These are phyloP conservation scores for Cytospora chrysosperma DNA, from an alignment of 2,329 filamentous ascomycete species.

Conservation along the genomic window DNA sequence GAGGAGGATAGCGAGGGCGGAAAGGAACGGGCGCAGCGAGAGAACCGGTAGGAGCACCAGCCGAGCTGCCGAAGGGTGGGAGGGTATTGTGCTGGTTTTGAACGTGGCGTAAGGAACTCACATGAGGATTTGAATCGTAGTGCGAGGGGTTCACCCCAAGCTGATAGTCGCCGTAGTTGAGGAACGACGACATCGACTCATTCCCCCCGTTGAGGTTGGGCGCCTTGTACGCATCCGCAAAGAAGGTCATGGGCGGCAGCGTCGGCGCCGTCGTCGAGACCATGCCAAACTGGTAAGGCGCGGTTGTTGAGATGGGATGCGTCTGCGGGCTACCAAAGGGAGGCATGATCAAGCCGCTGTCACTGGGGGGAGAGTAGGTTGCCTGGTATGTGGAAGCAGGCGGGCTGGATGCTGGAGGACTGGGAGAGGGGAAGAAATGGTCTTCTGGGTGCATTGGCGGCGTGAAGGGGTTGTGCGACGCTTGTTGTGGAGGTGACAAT, in stretches of 20 bases:
- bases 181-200: slow-evolving; percentile 60
- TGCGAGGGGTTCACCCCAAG: slow-evolving; percentile 58
- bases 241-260: slow-evolving; percentile 64
- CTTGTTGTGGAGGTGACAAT: slow-evolving; percentile 35
- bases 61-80: slow-evolving; percentile 25
- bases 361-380: slow-evolving; percentile 65
- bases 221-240: slow-evolving; percentile 65
- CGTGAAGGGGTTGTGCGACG: slow-evolving; percentile 56
- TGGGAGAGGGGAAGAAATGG: slow-evolving; percentile 59
- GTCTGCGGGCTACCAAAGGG: slow-evolving; percentile 55
- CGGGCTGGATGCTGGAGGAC: slow-evolving; percentile 39
- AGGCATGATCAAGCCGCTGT: slow-evolving; percentile 52
- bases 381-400: slow-evolving; percentile 64
- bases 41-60: slow-evolving; percentile 19
- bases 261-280: slow-evolving; percentile 56
- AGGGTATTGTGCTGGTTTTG: slow-evolving; percentile 32
- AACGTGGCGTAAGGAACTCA: slow-evolving; percentile 59
- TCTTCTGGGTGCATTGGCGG: slow-evolving; percentile 62
- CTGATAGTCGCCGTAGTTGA: slow-evolving; percentile 65
- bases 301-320: slow-evolving; percentile 52
- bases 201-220: slow-evolving; percentile 59
- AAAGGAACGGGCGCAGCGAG: slow-evolving; percentile 26
- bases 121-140: slow-evolving; percentile 72
- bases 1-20: slow-evolving; percentile 25
- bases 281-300: slow-evolving; percentile 58